Conservation (phyloP, 768 basidiomycete genomes). For the Tulasnella sp. region DNA sequence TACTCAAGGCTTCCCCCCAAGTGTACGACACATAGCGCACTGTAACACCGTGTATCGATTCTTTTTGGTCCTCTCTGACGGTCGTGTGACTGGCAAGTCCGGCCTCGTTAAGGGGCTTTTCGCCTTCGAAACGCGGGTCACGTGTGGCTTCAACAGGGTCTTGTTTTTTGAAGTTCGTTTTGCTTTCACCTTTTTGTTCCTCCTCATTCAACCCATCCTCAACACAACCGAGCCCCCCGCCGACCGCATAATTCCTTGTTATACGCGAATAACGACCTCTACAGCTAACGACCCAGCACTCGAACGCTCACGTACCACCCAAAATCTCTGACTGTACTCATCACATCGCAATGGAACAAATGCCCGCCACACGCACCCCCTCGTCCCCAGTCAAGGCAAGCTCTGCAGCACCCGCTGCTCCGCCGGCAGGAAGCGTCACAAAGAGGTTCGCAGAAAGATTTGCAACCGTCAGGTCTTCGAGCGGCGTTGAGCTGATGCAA, state of each 20-base stretch:
- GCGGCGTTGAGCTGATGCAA: neutral
- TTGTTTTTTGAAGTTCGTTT: conserved; percentile 5
- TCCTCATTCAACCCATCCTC: neutral
- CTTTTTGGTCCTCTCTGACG: too few relatives aligned
- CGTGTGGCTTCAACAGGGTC: neutral
- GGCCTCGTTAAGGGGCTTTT: neutral
- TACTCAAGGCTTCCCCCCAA: too few relatives aligned
- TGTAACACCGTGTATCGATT: too few relatives aligned
- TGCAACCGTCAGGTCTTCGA: neutral
- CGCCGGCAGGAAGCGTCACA: conserved; percentile 71
- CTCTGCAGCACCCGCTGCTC: conserved; percentile 50
- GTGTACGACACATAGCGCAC: too few relatives aligned
- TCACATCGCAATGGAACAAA: neutral
- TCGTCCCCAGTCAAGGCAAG: conserved; percentile 48
- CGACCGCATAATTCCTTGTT: neutral
- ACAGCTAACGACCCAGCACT: neutral
- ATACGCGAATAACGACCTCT: neutral
- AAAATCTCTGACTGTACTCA: neutral
- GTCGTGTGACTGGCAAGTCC: too few relatives aligned
- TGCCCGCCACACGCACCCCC: neutral
- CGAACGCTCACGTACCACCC: neutral
- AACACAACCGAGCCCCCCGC: neutral
- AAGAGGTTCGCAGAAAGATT: conserved; percentile 56
- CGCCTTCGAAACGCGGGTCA: neutral
- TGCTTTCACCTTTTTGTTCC: neutral